Evolutionary conservation across 345 rosid genomes (phyloP).

Genomic region (Linum usitatissimum): DNA sequence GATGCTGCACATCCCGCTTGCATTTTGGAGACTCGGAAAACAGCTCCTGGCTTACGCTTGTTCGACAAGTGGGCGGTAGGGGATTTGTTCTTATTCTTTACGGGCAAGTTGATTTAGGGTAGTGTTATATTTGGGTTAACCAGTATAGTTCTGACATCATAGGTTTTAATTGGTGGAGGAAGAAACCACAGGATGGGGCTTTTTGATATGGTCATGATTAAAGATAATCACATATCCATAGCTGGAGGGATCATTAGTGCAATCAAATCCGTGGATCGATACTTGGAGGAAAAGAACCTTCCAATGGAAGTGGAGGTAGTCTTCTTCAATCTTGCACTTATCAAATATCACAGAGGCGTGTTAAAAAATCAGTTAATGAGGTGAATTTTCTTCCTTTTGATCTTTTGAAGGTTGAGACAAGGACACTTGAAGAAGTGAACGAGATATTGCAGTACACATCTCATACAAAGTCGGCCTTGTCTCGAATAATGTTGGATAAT

Average conservation of each 20-base stretch:
- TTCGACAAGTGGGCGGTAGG: slow-evolving; percentile 96
- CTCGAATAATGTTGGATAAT: slow-evolving; percentile 90
- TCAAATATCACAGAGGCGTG: not conserved
- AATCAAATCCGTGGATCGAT: slow-evolving; percentile 60
- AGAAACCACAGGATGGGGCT: slow-evolving; percentile 89
- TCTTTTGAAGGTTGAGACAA: slow-evolving; percentile 63
- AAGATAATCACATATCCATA: slow-evolving; percentile 91
- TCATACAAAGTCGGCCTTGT: slow-evolving; percentile 43
- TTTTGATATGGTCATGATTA: slow-evolving; percentile 96
- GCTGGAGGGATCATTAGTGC: slow-evolving; percentile 81
- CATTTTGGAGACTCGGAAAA: slow-evolving; percentile 89
- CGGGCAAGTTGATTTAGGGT: not conserved
- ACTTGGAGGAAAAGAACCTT: slow-evolving; percentile 51
- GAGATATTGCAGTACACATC: slow-evolving; percentile 56
- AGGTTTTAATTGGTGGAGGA: slow-evolving; percentile 97
- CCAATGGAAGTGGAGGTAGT: slow-evolving; percentile 93
- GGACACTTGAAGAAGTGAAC: slow-evolving; percentile 74
- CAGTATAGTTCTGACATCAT: slow-evolving; percentile 17
- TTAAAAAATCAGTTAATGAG: slow-evolving; percentile 1
- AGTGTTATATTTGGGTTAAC: slow-evolving; percentile 17
- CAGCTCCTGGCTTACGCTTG: slow-evolving; percentile 84
- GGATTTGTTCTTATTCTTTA: slow-evolving; percentile 17
- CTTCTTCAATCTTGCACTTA: not conserved
- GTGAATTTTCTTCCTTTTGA: slow-evolving; percentile 1
- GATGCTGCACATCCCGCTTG: slow-evolving; percentile 80